A percentile compares a stretch with the other conserved stretches of the same genome.
Conservation (phyloP, 768 basidiomycete genomes). For the Pulveroboletus frians region DNA sequence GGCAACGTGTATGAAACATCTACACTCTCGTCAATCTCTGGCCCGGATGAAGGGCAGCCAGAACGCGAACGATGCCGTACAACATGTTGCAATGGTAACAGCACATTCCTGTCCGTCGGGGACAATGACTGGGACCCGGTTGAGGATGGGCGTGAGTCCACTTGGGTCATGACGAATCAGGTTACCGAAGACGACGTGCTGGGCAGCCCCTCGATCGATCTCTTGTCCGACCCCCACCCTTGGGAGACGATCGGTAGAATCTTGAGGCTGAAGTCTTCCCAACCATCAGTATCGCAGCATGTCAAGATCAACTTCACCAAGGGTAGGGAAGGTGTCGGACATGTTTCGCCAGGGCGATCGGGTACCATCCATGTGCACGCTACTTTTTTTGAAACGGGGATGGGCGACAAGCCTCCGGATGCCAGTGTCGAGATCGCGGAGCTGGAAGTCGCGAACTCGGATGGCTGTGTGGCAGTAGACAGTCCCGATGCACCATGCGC, state of each 20-base stretch:
- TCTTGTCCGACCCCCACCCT: conserved; percentile 29
- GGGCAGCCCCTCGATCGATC: conserved; percentile 15
- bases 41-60: neutral
- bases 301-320: conserved; percentile 16
- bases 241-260: conserved; percentile 30
- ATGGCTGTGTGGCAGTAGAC: neutral
- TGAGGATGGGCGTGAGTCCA: neutral
- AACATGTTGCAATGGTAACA: neutral
- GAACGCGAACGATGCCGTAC: neutral
- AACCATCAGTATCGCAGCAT: neutral
- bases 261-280: conserved; percentile 12
- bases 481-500: neutral
- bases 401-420: neutral
- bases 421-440: neutral
- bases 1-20: neutral
- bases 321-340: conserved; percentile 27
- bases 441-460: neutral
- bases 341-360: conserved; percentile 1
- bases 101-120: neutral
- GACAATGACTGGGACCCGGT: neutral
- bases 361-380: neutral
- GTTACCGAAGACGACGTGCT: neutral
- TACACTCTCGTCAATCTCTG: neutral
- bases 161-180: neutral
- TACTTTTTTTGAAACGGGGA: neutral